These are phyloP conservation scores for Colletotrichum sp. DNA, from an alignment of 2,329 filamentous ascomycete genomes.

Conservation along the genomic window DNA sequence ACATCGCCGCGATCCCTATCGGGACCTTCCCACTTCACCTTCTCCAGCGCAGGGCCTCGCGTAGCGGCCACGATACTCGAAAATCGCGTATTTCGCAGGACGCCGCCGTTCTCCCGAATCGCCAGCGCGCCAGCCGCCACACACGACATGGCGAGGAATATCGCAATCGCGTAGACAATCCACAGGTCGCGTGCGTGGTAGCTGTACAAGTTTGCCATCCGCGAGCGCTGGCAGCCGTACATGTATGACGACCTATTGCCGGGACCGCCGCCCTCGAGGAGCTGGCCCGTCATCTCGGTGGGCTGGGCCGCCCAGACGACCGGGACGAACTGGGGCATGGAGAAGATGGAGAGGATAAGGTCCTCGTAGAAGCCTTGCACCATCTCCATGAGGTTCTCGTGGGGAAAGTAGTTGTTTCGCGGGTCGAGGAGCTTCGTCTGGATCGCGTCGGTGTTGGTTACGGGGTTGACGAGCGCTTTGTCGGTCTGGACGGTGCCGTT, in stretches of 20 bases:
- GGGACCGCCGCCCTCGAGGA: slow-evolving; percentile 10
- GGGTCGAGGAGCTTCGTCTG: slow-evolving; percentile 44
- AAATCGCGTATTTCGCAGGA: slow-evolving; percentile 38
- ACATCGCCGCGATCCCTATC: slow-evolving; percentile 2
- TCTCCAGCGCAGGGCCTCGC: slow-evolving; percentile 38
- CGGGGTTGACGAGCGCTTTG: slow-evolving; percentile 28
- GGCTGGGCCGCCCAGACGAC: slow-evolving; percentile 35
- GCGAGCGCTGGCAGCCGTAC: slow-evolving; percentile 32
- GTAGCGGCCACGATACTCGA: slow-evolving; percentile 43
- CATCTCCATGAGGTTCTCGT: slow-evolving; percentile 25
- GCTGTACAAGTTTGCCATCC: slow-evolving; percentile 30
- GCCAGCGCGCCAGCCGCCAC: slow-evolving; percentile 33
- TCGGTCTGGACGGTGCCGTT: slow-evolving; percentile 33
- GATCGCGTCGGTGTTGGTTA: slow-evolving; percentile 36
- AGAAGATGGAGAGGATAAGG: slow-evolving; percentile 38
- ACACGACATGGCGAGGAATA: slow-evolving; percentile 29
- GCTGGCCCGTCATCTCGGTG: slow-evolving; percentile 23
- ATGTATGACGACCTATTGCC: slow-evolving; percentile 24
- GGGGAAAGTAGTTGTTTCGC: slow-evolving; percentile 30
- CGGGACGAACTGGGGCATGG: slow-evolving; percentile 36
- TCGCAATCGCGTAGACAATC: slow-evolving; percentile 37
- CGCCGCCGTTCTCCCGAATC: slow-evolving; percentile 33
- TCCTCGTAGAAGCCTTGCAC: slow-evolving; percentile 37
- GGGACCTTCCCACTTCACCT: slow-evolving; percentile 28
- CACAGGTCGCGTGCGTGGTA: slow-evolving; percentile 36